Evolutionary conservation across 1,284 basidiomycete genomes (phyloP).

Genomic region (Pascua guehoae): DNA sequence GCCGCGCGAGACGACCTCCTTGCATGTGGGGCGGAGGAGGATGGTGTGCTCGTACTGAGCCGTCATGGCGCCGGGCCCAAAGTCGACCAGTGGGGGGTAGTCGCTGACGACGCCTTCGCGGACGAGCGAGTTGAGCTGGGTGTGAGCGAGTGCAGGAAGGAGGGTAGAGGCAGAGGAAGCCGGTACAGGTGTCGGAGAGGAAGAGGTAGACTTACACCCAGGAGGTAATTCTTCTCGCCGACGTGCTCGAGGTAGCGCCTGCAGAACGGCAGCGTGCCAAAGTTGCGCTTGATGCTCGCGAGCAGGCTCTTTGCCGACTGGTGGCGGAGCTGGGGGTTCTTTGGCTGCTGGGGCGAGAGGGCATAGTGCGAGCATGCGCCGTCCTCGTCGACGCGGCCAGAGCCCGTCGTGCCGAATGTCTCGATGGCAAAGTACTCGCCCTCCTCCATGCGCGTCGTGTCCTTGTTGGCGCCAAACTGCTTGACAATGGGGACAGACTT

Average conservation of each 20-base stretch:
- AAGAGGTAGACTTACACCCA: conserved; percentile 63
- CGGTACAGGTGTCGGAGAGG: not conserved
- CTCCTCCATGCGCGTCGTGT: conserved; percentile 97
- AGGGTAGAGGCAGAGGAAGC: too few species aligned
- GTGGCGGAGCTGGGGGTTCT: conserved; percentile 54
- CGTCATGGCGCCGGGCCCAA: conserved; percentile 68
- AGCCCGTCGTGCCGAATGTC: conserved; percentile 96
- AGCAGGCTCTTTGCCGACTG: conserved; percentile 81
- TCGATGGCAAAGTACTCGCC: conserved; percentile 99
- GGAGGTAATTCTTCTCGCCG: conserved; percentile 92
- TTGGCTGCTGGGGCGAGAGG: conserved; percentile 33
- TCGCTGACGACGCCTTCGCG: conserved; percentile 81
- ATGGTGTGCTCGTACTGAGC: conserved; percentile 97
- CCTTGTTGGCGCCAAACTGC: conserved; percentile 57
- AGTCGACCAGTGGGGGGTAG: conserved; percentile 90
- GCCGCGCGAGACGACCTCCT: conserved; percentile 91
- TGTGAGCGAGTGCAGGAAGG: not conserved
- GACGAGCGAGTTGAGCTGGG: conserved; percentile 83
- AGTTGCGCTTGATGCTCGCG: conserved; percentile 85
- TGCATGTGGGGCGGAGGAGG: conserved; percentile 80
- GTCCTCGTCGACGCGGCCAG: conserved; percentile 85
- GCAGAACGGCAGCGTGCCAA: conserved; percentile 94
- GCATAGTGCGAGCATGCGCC: conserved; percentile 96
- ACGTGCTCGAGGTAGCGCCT: conserved; percentile 86
- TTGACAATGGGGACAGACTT: conserved; percentile 90